A percentile compares a stretch with the other conserved stretches of the same genome.
Conservation (phyloP, 176 grass and related monocot genomes). For the Coix lacrymajobi region DNA sequence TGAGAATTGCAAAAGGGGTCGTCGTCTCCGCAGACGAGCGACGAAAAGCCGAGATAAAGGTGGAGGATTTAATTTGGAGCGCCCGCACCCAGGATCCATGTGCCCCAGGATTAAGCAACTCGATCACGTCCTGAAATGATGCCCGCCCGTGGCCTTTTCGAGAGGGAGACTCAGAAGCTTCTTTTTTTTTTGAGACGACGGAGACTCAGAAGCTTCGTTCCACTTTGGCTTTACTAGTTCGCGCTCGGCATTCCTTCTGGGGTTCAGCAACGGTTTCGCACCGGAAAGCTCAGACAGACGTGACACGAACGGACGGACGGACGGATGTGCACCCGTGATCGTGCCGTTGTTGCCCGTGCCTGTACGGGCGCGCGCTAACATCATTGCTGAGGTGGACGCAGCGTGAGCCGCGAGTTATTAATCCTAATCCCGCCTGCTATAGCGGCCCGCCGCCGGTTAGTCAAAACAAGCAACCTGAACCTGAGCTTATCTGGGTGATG, state of each 20-base stretch:
- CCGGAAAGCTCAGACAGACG: background rate
- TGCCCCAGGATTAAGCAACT: background rate
- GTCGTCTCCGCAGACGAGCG: background rate
- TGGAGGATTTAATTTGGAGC: no score
- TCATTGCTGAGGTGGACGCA: conserved; percentile 24
- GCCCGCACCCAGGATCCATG: background rate
- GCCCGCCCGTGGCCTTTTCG: no score
- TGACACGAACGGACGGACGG: background rate
- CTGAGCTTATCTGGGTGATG: background rate
- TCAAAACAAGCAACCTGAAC: background rate
- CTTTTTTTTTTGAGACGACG: no score
- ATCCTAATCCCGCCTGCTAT: background rate
- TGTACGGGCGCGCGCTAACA: background rate
- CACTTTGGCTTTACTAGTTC: background rate
- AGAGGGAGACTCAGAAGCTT: background rate
- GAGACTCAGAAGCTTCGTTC: background rate
- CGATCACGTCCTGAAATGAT: background rate
- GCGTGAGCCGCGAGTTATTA: background rate
- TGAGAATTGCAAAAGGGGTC: background rate
- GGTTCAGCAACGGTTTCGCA: background rate
- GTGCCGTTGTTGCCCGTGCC: background rate
- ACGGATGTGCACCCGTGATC: background rate
- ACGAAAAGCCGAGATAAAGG: background rate
- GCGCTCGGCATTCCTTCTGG: background rate
- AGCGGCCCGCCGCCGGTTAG: no score